Percentiles rank a stretch among this genome's conserved stretches.
These are phyloP conservation scores for Discostella stelligera DNA, from an alignment of 352 stramenopile species.

Conservation along the genomic window DNA sequence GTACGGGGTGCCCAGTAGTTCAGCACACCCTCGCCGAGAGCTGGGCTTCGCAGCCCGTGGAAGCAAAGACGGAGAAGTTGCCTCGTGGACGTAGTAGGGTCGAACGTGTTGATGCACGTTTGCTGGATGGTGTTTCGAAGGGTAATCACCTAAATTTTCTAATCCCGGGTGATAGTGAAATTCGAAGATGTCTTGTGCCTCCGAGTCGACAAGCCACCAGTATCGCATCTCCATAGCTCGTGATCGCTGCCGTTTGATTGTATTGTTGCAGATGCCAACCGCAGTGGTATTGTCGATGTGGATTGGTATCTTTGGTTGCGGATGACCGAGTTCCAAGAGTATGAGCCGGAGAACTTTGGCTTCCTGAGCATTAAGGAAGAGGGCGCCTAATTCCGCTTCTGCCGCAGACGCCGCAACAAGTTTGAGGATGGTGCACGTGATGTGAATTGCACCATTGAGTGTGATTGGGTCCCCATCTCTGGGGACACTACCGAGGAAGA, in stretches of 20 bases:
- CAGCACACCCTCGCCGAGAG: no score
- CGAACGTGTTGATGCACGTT: background rate
- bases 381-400: slow-evolving; percentile 27
- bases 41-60: no score
- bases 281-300: slow-evolving; percentile 21
- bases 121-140: background rate
- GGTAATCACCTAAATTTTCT: slow-evolving; percentile 1
- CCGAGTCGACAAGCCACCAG: background rate
- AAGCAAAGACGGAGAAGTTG: no score
- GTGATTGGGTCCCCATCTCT: background rate
- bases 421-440: slow-evolving; percentile 25
- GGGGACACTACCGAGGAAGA: slow-evolving; percentile 18
- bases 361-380: no score
- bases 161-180: background rate
- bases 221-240: slow-evolving; percentile 1
- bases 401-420: slow-evolving; percentile 18
- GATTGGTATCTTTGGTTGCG: slow-evolving; percentile 21
- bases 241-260: slow-evolving; percentile 6
- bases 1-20: no score
- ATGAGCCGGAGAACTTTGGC: slow-evolving; percentile 1
- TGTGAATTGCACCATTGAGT: slow-evolving; percentile 24
- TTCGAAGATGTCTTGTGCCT: background rate
- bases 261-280: slow-evolving; percentile 4
- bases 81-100: no score
- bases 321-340: slow-evolving; percentile 14